Evolutionary conservation across 202 grass and related monocot species (phyloP).

Genomic region (Setaria italica): DNA sequence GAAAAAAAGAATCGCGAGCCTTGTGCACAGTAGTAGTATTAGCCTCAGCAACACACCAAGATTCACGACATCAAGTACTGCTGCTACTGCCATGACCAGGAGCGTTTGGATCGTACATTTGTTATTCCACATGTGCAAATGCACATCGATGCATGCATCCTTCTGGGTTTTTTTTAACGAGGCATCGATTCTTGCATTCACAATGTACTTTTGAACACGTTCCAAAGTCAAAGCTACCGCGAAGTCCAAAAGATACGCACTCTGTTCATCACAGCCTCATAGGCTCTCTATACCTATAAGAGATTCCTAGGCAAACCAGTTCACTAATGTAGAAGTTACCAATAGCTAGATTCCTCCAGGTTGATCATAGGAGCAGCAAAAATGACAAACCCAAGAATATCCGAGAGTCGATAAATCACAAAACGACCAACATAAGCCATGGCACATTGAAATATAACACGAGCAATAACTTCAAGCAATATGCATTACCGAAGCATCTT

Average conservation of each 20-base stretch:
- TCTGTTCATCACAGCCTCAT: not conserved
- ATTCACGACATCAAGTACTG: no score
- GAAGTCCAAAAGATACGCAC: not conserved
- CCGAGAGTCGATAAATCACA: not conserved
- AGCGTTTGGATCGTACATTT: not conserved
- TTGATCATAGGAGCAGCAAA: not conserved
- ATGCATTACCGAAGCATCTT: conserved; percentile 18
- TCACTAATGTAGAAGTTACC: not conserved
- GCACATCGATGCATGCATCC: not conserved
- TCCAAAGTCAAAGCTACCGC: not conserved
- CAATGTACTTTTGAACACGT: not conserved
- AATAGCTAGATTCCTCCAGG: not conserved
- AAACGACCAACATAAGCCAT: no score
- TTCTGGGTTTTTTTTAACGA: not conserved
- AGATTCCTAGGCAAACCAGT: not conserved
- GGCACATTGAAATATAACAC: no score
- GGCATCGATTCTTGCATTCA: not conserved
- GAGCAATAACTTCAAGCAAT: not conserved
- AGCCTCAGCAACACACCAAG: no score
- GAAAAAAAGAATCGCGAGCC: no score
- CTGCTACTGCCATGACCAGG: not conserved
- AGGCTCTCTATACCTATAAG: not conserved
- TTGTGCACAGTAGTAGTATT: not conserved
- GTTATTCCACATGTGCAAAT: not conserved
- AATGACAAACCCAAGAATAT: not conserved